Percentiles rank a stretch among this genome's conserved stretches.
phyloP scores from a whole-genome alignment of 2,329 filamentous ascomycete species.

The Lasiodiplodia sp. region DNA sequence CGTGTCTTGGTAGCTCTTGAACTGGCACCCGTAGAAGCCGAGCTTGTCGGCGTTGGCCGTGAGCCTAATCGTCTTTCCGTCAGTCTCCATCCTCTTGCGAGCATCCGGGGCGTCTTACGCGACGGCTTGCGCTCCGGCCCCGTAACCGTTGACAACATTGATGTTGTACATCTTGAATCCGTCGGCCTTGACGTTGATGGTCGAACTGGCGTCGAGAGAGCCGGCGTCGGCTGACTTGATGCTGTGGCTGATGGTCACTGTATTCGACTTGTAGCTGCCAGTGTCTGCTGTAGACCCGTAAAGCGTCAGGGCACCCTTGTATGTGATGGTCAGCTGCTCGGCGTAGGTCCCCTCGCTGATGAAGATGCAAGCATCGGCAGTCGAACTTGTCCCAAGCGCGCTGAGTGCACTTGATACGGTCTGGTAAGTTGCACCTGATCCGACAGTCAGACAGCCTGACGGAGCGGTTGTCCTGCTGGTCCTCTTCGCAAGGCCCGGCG shows the following conservation, averaged over 20 bases:
- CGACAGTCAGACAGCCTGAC: conserved; percentile 60
- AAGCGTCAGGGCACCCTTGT: conserved; percentile 60
- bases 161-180: conserved; percentile 70
- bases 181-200: conserved; percentile 55
- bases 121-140: conserved; percentile 32
- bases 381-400: conserved; percentile 61
- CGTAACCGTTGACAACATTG: conserved; percentile 57
- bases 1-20: conserved; percentile 67
- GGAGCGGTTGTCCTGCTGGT: conserved; percentile 54
- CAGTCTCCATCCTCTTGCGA: conserved; percentile 35
- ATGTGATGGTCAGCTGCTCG: conserved; percentile 65
- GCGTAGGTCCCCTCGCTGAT: conserved; percentile 67
- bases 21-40: conserved; percentile 64
- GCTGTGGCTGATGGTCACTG: conserved; percentile 62
- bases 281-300: conserved; percentile 66
- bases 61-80: conserved; percentile 57
- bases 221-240: conserved; percentile 47
- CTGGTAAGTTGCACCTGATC: conserved; percentile 50
- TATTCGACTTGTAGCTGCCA: conserved; percentile 60
- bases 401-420: conserved; percentile 65
- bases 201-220: conserved; percentile 62
- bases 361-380: conserved; percentile 65
- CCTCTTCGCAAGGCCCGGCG: background rate
- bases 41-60: conserved; percentile 60
- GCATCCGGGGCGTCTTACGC: conserved; percentile 4